Percentiles rank a stretch among this genome's conserved stretches.
Conservation (phyloP, 768 basidiomycete species). For the Collybiopsis confluens region DNA sequence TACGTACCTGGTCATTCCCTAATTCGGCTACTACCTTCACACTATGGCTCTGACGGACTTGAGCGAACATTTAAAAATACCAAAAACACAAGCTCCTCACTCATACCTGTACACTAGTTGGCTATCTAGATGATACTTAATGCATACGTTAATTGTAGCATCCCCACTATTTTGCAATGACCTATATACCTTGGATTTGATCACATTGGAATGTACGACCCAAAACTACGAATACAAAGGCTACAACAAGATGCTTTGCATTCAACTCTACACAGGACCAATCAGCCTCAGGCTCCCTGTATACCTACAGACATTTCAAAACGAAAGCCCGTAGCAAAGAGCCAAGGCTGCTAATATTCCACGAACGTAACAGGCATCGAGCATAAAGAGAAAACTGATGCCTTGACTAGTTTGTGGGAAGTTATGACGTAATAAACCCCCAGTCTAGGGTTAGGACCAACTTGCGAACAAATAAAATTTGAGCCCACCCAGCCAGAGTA, state of each 20-base stretch:
- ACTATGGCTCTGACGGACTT: neutral
- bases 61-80: neutral
- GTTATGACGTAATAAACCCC: too few relatives aligned
- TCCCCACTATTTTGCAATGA: neutral
- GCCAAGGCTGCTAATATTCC: too few relatives aligned
- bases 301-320: too few relatives aligned
- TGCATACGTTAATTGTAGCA: neutral
- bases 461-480: neutral
- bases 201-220: too few relatives aligned
- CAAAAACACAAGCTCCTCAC: neutral
- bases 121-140: neutral
- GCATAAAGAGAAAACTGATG: neutral
- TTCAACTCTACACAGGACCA: too few relatives aligned
- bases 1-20: too few relatives aligned
- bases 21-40: neutral
- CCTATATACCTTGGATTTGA: neutral
- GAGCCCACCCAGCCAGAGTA: constrained; percentile 10
- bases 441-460: constrained; percentile 5
- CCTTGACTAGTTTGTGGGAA: too few relatives aligned
- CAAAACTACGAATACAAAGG: too few relatives aligned
- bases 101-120: neutral
- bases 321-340: too few relatives aligned
- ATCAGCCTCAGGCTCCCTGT: too few relatives aligned
- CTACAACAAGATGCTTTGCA: too few relatives aligned
- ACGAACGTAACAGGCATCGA: too few relatives aligned